These are phyloP conservation scores for Penicillium turbatum DNA, from an alignment of 495 filamentous ascomycete species.

Conservation along the genomic window DNA sequence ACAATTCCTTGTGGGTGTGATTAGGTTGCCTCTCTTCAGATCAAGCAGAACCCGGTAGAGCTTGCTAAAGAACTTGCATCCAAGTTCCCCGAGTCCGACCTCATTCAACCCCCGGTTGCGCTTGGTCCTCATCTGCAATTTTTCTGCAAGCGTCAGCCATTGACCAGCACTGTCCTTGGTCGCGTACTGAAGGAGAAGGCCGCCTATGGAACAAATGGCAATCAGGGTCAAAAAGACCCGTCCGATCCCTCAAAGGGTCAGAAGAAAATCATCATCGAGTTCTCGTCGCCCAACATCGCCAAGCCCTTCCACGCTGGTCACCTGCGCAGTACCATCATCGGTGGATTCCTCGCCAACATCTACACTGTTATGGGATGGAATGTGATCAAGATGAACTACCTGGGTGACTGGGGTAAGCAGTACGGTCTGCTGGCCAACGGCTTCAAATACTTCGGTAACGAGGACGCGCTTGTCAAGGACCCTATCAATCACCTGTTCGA, in stretches of 20 bases:
- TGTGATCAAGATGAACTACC: conserved; percentile 67
- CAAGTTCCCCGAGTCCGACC: conserved; percentile 75
- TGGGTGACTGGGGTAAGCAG: conserved; percentile 76
- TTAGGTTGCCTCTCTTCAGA: conserved; percentile 64
- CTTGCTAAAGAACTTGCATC: conserved; percentile 65
- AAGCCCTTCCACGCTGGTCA: conserved; percentile 72
- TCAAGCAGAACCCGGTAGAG: conserved; percentile 78
- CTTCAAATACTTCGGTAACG: conserved; percentile 59
- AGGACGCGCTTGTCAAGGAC: conserved; percentile 56
- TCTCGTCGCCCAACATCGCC: conserved; percentile 74
- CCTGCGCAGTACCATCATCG: conserved; percentile 71
- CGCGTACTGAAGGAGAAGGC: conserved; percentile 57
- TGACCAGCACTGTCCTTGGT: conserved; percentile 58
- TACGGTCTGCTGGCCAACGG: conserved; percentile 67
- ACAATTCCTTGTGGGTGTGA: not conserved
- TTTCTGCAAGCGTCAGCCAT: conserved; percentile 62
- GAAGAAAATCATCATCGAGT: conserved; percentile 68
- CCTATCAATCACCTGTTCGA: conserved; percentile 66
- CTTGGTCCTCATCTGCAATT: conserved; percentile 72
- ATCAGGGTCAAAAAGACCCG: conserved; percentile 62
- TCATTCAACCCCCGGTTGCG: conserved; percentile 62
- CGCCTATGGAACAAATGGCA: conserved; percentile 63
- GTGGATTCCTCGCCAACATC: conserved; percentile 65
- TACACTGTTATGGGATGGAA: conserved; percentile 69
- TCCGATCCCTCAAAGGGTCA: conserved; percentile 64